Evolutionary conservation across 257 asterid genomes (phyloP).

Genomic region (Avicennia marina): DNA sequence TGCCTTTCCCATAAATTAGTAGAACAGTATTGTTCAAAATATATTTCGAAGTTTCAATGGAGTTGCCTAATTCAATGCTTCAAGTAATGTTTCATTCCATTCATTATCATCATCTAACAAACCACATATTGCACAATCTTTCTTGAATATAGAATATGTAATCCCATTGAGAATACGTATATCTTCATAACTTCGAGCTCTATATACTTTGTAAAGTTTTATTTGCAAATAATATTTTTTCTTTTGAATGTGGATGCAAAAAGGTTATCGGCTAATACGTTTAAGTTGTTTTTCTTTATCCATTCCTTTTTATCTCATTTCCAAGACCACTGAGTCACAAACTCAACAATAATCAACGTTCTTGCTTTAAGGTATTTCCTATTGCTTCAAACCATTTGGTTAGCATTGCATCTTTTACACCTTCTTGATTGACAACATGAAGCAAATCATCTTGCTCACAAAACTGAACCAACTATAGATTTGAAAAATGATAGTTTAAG

Average conservation of each 20-base stretch:
- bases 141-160: background rate
- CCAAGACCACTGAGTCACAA: background rate
- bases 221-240: background rate
- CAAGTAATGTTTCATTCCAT: background rate
- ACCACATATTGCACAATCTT: background rate
- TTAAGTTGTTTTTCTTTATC: background rate
- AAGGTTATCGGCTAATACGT: background rate
- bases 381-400: conserved; percentile 9
- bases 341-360: background rate
- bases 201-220: no score
- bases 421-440: background rate
- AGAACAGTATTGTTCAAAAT: background rate
- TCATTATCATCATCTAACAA: background rate
- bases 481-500: background rate
- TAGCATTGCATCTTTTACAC: background rate
- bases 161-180: background rate
- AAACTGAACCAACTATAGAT: background rate
- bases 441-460: background rate
- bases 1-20: background rate
- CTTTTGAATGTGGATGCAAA: background rate
- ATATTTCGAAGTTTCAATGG: background rate
- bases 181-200: no score
- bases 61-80: background rate
- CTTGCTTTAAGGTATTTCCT: background rate
- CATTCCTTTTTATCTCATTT: background rate